Percentiles rank a stretch among this genome's conserved stretches.
phyloP scores from a whole-genome alignment of 176 grass and related monocot species.

The Triticum timopheevii region DNA sequence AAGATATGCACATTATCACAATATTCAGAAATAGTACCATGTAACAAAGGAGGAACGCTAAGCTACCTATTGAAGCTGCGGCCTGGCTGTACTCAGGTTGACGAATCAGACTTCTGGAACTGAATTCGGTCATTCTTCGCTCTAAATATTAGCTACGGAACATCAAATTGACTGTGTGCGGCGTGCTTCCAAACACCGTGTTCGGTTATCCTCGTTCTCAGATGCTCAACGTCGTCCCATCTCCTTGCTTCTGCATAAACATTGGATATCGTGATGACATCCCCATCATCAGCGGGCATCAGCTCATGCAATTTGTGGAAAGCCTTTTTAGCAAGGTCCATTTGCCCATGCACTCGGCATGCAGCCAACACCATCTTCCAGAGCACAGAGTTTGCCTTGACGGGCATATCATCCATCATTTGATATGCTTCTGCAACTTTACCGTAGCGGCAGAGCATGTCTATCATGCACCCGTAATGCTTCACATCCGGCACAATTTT shows the following conservation, averaged over 20 bases:
- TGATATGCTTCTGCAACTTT: conserved; percentile 60
- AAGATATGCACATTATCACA: background rate
- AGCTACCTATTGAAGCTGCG: background rate
- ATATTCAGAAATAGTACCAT: background rate
- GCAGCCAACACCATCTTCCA: conserved; percentile 79
- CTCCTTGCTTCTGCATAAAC: conserved; percentile 64
- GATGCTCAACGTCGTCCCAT: conserved; percentile 61
- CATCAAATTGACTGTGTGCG: conserved; percentile 49
- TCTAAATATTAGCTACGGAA: background rate
- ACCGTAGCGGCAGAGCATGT: conserved; percentile 62
- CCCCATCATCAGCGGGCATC: conserved; percentile 32
- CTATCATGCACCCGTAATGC: conserved; percentile 79
- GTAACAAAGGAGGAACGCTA: background rate
- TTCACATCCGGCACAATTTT: conserved; percentile 61
- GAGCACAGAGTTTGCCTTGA: conserved; percentile 42
- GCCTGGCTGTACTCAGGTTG: background rate
- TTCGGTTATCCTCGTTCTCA: conserved; percentile 44
- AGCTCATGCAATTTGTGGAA: conserved; percentile 26
- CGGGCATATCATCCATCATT: conserved; percentile 53
- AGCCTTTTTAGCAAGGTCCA: conserved; percentile 24
- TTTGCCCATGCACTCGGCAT: conserved; percentile 46
- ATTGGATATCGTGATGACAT: conserved; percentile 53
- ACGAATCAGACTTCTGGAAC: background rate
- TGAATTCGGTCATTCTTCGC: background rate
- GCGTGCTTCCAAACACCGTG: conserved; percentile 35